Evolutionary conservation across 176 grass and related monocot genomes (phyloP).

Genomic region (Aechmea fasciata): DNA sequence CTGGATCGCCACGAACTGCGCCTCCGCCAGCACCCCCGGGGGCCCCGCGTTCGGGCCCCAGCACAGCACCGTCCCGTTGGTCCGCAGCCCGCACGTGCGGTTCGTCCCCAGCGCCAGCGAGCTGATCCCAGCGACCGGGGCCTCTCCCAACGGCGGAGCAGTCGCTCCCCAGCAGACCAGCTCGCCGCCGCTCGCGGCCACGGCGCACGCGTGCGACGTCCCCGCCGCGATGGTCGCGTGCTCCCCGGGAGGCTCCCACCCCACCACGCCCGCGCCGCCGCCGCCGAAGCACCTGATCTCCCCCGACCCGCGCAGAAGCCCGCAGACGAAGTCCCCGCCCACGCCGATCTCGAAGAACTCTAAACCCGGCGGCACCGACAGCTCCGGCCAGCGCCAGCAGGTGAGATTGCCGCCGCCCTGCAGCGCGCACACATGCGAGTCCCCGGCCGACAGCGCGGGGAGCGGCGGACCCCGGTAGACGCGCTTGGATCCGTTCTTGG

Average conservation of each 20-base stretch:
- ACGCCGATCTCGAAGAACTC: conserved; percentile 59
- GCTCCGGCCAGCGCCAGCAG: conserved; percentile 74
- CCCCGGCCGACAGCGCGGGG: conserved; percentile 39
- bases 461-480: conserved; percentile 60
- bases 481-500: conserved; percentile 24
- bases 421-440: conserved; percentile 65
- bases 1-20: conserved; percentile 53
- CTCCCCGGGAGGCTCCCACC: conserved; percentile 15
- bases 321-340: conserved; percentile 64
- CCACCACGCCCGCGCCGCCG: conserved; percentile 26
- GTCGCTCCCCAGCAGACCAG: conserved; percentile 55
- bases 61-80: conserved; percentile 47
- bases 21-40: conserved; percentile 9
- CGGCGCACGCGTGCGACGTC: conserved; percentile 48
- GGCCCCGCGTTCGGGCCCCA: conserved; percentile 40
- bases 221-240: conserved; percentile 32
- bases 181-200: conserved; percentile 23
- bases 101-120: conserved; percentile 44
- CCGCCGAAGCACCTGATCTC: conserved; percentile 62
- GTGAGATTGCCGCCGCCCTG: conserved; percentile 31
- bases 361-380: conserved; percentile 11
- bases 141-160: conserved; percentile 15
- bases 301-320: neutral
- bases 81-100: conserved; percentile 49
- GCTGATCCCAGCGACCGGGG: conserved; percentile 14